Conservation (phyloP, 345 rosid genomes). For the Dovyalis caffra region DNA sequence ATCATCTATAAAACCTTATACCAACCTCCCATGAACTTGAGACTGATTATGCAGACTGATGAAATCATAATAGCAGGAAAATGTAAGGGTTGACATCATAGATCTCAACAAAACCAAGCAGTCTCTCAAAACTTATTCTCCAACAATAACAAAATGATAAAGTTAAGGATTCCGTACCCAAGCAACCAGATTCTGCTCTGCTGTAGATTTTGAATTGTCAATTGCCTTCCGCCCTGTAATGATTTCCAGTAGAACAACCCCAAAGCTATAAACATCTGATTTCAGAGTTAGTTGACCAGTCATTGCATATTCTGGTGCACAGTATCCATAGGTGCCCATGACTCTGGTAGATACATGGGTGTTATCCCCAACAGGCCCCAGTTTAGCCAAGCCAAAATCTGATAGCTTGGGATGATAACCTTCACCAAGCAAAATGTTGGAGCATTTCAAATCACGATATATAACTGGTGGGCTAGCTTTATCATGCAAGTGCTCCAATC, state of each 20-base stretch:
- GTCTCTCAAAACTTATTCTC: background rate
- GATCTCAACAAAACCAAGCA: background rate
- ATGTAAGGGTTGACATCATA: background rate
- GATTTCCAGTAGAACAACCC: slow-evolving; percentile 83
- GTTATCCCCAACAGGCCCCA: slow-evolving; percentile 85
- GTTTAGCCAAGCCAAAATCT: slow-evolving; percentile 94
- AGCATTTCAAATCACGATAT: slow-evolving; percentile 86
- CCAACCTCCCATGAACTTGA: background rate
- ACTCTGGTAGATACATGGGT: slow-evolving; percentile 93
- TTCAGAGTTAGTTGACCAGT: slow-evolving; percentile 87
- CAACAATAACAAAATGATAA: background rate
- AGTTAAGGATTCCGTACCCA: slow-evolving; percentile 56
- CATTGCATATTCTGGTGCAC: slow-evolving; percentile 97
- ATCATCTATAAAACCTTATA: background rate
- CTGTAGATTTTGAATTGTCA: slow-evolving; percentile 47
- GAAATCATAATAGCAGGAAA: background rate
- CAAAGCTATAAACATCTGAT: slow-evolving; percentile 91
- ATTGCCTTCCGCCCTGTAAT: slow-evolving; percentile 91
- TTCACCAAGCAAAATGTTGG: slow-evolving; percentile 77
- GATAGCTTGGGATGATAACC: slow-evolving; percentile 78
- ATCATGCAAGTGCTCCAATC: slow-evolving; percentile 80
- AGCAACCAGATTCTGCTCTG: slow-evolving; percentile 74
- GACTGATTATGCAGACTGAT: background rate
- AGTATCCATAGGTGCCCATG: slow-evolving; percentile 96
- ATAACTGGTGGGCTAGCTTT: slow-evolving; percentile 76